Evolutionary conservation across 2,329 filamentous ascomycete species (phyloP), one percentile per base, ranked within the genome.

Genomic region (Neoscytalidium dimidiatum): DNA sequence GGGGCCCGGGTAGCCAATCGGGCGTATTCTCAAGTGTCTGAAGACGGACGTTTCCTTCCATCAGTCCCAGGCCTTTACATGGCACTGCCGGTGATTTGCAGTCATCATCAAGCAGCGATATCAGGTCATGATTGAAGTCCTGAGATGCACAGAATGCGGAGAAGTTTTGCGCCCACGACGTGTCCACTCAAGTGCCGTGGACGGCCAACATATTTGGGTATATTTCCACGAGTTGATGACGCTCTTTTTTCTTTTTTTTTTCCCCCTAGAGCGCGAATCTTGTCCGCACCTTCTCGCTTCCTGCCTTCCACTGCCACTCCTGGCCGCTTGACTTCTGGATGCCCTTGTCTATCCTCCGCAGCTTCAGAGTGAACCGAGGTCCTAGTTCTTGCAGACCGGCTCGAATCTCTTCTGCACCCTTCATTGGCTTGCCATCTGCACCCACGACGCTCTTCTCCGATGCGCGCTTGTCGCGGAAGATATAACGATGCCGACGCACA

Each of bases 251-350:
- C n/a, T n/a, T n/a, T n/a, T n/a, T n/a, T n/a, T n/a, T n/a, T n/a
- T n/a, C n/a, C n/a, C n/a, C n/a, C n/a, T 80, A 98, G 75, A 99
- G 83, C 79, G 96, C 95, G 82, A 98, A 99, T 76, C 92, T 89
- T 70, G 94, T 98, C 73, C 95, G 85, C 74, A 91, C 84, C 83
- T 97, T 97, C 82, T 99, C 95, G 90, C 95, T 96, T 75, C 89
- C 88, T 11, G 91, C 90, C 81, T 96, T 96, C 95, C 95, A 99
- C 76, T 97, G 88, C 94, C 95, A 98, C 74, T 96, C 92, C 70
- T 92, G 86, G 41, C 92, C 92, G 77, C 87, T 89, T 52, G 78
- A 90, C 82, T 77, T 88, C 82, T 83, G 92, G 69, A 99, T 91
- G 0, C 94, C 94, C 79, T 93, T 94, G 76, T 98, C 94, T 48